These are phyloP conservation scores for Raddia guianensis DNA, from an alignment of 176 grass and related monocot species.

Conservation along the genomic window DNA sequence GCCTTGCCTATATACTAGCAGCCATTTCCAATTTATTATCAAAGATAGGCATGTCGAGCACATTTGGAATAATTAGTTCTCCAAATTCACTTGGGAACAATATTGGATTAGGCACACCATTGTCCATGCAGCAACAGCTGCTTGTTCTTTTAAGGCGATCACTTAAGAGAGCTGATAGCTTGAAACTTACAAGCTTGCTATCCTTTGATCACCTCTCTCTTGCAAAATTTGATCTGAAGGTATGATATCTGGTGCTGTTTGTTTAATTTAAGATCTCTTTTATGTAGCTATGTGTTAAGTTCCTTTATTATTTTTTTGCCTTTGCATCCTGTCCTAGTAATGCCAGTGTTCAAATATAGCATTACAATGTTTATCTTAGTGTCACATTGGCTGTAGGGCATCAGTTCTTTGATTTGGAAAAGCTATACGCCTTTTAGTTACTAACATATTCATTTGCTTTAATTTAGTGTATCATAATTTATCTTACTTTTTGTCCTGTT, in stretches of 20 bases:
- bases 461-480: constrained; percentile 13
- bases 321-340: neutral
- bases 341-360: constrained; percentile 5
- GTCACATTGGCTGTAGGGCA: neutral
- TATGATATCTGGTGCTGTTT: constrained; percentile 36
- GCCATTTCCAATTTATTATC: constrained; percentile 90
- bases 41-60: constrained; percentile 76
- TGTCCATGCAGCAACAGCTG: constrained; percentile 82
- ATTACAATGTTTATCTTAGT: constrained; percentile 8
- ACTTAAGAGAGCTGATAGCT: constrained; percentile 82
- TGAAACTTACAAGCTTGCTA: constrained; percentile 81
- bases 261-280: constrained; percentile 26
- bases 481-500: constrained; percentile 26
- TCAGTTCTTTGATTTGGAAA: constrained; percentile 29
- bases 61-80: constrained; percentile 72
- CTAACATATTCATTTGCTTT: constrained; percentile 16
- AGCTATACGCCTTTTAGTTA: constrained; percentile 7
- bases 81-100: constrained; percentile 77
- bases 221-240: constrained; percentile 94
- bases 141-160: constrained; percentile 92
- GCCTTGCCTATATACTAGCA: constrained; percentile 90
- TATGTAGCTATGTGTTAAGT: neutral
- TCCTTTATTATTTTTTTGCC: neutral
- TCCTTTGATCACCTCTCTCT: constrained; percentile 79
- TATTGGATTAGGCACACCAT: constrained; percentile 75